These are phyloP conservation scores for Talaromyces adpressus DNA, from an alignment of 495 filamentous ascomycete species.

Conservation along the genomic window DNA sequence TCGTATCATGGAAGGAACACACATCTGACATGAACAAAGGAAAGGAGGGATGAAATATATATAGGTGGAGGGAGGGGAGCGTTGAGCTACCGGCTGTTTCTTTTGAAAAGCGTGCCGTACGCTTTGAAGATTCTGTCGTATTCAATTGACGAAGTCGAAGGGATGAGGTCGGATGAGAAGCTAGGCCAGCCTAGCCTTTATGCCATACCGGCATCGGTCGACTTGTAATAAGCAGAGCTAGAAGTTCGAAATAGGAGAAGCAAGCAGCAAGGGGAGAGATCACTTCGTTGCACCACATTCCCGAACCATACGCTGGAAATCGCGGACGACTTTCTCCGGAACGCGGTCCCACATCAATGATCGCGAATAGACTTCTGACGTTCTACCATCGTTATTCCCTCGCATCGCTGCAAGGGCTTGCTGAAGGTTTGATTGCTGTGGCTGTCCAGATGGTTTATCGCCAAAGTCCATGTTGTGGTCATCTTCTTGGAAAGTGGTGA, in stretches of 20 bases:
- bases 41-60: slow-evolving; percentile 1
- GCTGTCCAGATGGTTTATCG: slow-evolving; percentile 27
- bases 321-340: slow-evolving; percentile 81
- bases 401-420: slow-evolving; percentile 79
- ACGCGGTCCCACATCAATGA: slow-evolving; percentile 94
- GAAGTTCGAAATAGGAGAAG: background rate
- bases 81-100: slow-evolving; percentile 5
- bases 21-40: slow-evolving; percentile 9
- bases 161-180: background rate
- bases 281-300: slow-evolving; percentile 31
- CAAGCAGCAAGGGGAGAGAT: background rate
- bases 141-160: background rate
- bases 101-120: slow-evolving; percentile 9
- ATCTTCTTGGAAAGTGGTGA: slow-evolving; percentile 52
- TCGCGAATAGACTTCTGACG: slow-evolving; percentile 77
- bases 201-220: slow-evolving; percentile 13
- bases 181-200: slow-evolving; percentile 26
- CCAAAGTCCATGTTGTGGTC: slow-evolving; percentile 29
- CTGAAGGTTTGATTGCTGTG: slow-evolving; percentile 57
- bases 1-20: background rate
- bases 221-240: background rate
- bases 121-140: slow-evolving; percentile 5
- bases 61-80: background rate
- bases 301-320: slow-evolving; percentile 84
- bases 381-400: slow-evolving; percentile 17